Evolutionary conservation across 306 rosid genomes (phyloP).

Genomic region (Quercus gilva): DNA sequence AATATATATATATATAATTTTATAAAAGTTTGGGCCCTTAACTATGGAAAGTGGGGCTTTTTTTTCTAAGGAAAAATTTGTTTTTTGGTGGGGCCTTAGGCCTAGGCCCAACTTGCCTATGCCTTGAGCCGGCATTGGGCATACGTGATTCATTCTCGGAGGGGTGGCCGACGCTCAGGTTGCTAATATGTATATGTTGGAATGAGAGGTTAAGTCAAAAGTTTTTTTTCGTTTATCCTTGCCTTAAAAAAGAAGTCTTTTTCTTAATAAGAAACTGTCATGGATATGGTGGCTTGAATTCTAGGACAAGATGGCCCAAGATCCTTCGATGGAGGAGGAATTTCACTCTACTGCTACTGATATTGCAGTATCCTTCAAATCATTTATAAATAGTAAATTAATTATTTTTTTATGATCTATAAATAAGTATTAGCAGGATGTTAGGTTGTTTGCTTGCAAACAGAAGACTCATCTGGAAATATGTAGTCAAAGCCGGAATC

Average conservation of each 20-base stretch:
- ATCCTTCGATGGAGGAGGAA: not conserved
- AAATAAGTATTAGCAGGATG: not conserved
- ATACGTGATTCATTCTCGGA: no score
- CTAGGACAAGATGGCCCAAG: not conserved
- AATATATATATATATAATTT: no score
- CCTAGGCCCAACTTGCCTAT: no score
- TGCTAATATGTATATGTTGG: no score
- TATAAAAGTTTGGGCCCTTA: no score
- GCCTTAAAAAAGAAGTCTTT: not conserved
- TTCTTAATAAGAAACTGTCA: not conserved
- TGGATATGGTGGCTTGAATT: not conserved
- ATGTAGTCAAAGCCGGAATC: not conserved
- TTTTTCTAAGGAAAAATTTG: no score
- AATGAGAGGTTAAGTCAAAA: no score
- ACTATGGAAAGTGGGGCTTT: no score
- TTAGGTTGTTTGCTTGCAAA: not conserved
- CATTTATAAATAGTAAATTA: not conserved
- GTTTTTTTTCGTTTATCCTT: not conserved
- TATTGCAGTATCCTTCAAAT: not conserved
- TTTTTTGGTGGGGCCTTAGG: no score
- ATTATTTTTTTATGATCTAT: not conserved
- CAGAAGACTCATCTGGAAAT: not conserved
- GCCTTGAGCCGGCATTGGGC: no score
- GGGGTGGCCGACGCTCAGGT: no score
- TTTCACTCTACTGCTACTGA: not conserved